A percentile compares a stretch with the other conserved stretches of the same genome.
Evolutionary conservation across 2,329 filamentous ascomycete genomes (phyloP).

Genomic region (Aspergillus intermedius): DNA sequence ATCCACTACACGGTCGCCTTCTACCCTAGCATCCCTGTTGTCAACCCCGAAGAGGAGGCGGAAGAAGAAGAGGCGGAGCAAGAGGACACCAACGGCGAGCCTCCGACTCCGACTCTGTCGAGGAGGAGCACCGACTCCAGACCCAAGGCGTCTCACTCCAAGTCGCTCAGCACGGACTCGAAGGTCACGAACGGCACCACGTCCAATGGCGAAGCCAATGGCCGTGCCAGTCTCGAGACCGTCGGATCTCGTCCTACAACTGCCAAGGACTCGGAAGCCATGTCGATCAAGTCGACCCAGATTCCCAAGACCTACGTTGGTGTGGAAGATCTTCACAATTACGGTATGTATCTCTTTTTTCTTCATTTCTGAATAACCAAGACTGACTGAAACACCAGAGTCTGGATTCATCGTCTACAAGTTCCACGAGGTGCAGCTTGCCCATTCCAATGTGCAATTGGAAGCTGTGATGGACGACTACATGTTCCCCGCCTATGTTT

Average conservation of each 20-base stretch:
- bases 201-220: constrained; percentile 26
- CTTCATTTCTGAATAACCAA: constrained; percentile 18
- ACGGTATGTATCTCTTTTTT: constrained; percentile 48
- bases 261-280: constrained; percentile 42
- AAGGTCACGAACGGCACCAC: constrained; percentile 13
- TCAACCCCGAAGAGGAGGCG: constrained; percentile 69
- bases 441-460: constrained; percentile 66
- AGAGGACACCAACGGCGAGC: constrained; percentile 27
- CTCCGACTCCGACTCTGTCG: constrained; percentile 7
- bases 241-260: constrained; percentile 29
- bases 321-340: constrained; percentile 71
- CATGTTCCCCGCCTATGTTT: constrained; percentile 81
- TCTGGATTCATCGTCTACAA: constrained; percentile 92
- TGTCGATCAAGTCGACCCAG: constrained; percentile 40
- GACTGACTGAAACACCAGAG: constrained; percentile 47
- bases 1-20: constrained; percentile 81
- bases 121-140: constrained; percentile 27
- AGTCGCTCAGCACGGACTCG: constrained; percentile 25
- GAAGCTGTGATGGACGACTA: constrained; percentile 94
- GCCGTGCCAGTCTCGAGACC: constrained; percentile 27
- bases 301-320: constrained; percentile 71
- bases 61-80: constrained; percentile 39
- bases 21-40: constrained; percentile 79
- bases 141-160: constrained; percentile 20
- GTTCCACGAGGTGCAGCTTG: constrained; percentile 80